Conservation (phyloP, 768 basidiomycete genomes). For the Chlorophyllum brunneum region DNA sequence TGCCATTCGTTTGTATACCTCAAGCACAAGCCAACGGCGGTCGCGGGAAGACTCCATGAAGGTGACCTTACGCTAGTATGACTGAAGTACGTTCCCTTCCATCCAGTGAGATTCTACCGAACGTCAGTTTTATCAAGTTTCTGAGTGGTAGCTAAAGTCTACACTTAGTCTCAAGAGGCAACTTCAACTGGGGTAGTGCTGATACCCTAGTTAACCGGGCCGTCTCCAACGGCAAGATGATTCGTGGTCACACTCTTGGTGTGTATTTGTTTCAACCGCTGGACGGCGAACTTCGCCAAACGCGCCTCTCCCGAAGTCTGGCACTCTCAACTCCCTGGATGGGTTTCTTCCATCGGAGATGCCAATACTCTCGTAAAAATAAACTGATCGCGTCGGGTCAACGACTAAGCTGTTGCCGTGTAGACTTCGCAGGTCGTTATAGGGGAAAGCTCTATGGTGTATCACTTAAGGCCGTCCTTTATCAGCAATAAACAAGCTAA, state of each 20-base stretch:
- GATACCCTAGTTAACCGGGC: slow-evolving; percentile 39
- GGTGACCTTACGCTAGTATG: slow-evolving; percentile 16
- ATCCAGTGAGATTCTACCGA: slow-evolving; percentile 37
- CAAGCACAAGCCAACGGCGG: too few species aligned
- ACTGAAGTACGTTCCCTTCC: not conserved
- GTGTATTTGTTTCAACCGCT: not conserved
- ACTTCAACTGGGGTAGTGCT: slow-evolving; percentile 30
- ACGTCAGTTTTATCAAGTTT: slow-evolving; percentile 18
- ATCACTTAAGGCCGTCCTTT: too few species aligned
- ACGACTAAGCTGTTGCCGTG: too few species aligned
- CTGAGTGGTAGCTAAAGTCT: not conserved
- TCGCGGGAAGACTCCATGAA: slow-evolving; percentile 46
- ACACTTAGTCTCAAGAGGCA: slow-evolving; percentile 24
- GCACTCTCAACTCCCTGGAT: slow-evolving; percentile 30
- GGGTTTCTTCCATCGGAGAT: slow-evolving; percentile 27
- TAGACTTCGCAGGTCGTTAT: slow-evolving; percentile 33
- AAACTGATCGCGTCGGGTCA: too few species aligned
- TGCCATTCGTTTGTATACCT: too few species aligned
- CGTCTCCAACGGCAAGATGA: slow-evolving; percentile 32
- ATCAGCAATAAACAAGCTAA: too few species aligned
- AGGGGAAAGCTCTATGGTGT: slow-evolving; percentile 32
- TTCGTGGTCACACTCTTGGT: slow-evolving; percentile 38
- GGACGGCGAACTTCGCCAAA: not conserved
- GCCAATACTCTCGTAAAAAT: too few species aligned
- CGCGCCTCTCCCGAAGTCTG: slow-evolving; percentile 18